phyloP scores from a whole-genome alignment of 2,329 filamentous ascomycete species.

The Ceratocystiopsis sp. region DNA sequence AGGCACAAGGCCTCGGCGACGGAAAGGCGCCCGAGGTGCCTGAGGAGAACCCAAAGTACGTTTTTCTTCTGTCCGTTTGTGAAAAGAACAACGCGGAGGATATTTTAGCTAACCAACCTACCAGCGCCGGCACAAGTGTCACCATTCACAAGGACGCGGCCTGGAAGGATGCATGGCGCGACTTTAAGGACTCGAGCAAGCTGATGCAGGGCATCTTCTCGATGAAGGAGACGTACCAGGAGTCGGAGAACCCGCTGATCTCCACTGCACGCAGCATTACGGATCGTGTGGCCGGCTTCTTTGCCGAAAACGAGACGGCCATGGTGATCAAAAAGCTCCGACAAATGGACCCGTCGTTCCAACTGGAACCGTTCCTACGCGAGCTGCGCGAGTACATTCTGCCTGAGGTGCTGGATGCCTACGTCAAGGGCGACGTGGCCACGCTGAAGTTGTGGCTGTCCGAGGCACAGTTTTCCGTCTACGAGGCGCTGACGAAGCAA shows the following conservation, averaged over 20 bases:
- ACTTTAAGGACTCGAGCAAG: conserved; percentile 81
- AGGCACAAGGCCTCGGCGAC: conserved; percentile 35
- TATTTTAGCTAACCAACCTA: background rate
- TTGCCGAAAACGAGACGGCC: conserved; percentile 95
- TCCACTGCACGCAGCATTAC: conserved; percentile 87
- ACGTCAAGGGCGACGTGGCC: conserved; percentile 88
- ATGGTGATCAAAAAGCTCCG: conserved; percentile 97
- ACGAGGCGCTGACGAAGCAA: conserved; percentile 91
- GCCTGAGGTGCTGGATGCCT: conserved; percentile 91
- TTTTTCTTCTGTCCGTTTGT: conserved; percentile 8
- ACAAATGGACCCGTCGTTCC: conserved; percentile 86
- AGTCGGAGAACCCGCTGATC: conserved; percentile 93
- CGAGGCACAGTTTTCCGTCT: conserved; percentile 90
- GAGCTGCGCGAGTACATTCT: conserved; percentile 97
- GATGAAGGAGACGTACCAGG: conserved; percentile 76
- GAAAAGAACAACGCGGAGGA: background rate
- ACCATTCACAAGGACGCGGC: conserved; percentile 93
- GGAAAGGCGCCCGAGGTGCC: conserved; percentile 39
- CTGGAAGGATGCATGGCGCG: conserved; percentile 97
- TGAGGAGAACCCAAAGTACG: conserved; percentile 79
- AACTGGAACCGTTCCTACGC: conserved; percentile 83
- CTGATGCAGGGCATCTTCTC: conserved; percentile 77
- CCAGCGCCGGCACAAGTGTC: conserved; percentile 79
- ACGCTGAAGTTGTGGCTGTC: conserved; percentile 90
- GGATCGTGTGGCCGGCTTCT: conserved; percentile 84